phyloP scores from a whole-genome alignment of 225 moss, liverwort and hornwort species.

The Sphagnum contortum region DNA sequence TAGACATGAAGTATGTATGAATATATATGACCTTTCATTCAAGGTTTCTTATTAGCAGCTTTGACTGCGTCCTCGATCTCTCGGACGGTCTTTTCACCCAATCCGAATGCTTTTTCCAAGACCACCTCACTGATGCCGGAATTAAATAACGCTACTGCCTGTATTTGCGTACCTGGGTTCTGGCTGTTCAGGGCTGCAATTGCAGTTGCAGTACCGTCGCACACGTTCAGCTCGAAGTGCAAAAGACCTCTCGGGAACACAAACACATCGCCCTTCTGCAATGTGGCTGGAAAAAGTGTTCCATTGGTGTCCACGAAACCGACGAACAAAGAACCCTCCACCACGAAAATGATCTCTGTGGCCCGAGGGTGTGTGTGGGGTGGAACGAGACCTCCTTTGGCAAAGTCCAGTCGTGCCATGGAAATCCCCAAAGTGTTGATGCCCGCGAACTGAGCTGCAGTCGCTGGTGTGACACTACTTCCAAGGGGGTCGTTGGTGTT shows the following conservation, averaged over 20 bases:
- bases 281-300: background rate
- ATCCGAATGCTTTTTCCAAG: background rate
- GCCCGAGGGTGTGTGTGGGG: conserved; percentile 5
- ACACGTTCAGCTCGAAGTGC: conserved; percentile 1
- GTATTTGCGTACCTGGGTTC: background rate
- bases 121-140: conserved; percentile 3
- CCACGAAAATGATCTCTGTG: background rate
- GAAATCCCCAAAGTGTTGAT: conserved; percentile 2
- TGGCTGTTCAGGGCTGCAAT: conserved; percentile 6
- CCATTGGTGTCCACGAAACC: background rate
- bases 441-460: background rate
- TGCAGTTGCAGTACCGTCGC: background rate
- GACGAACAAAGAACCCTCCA: background rate
- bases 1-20: too few species aligned
- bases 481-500: background rate
- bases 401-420: background rate
- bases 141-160: background rate
- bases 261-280: background rate
- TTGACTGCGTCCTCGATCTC: too few species aligned
- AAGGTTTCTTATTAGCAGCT: too few species aligned
- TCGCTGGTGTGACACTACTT: background rate
- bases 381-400: conserved; percentile 1
- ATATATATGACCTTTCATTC: too few species aligned
- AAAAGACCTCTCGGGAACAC: conserved; percentile 1
- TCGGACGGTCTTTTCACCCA: background rate